Conservation (phyloP, 352 stramenopile genomes). For the Globisporangium parvum region DNA sequence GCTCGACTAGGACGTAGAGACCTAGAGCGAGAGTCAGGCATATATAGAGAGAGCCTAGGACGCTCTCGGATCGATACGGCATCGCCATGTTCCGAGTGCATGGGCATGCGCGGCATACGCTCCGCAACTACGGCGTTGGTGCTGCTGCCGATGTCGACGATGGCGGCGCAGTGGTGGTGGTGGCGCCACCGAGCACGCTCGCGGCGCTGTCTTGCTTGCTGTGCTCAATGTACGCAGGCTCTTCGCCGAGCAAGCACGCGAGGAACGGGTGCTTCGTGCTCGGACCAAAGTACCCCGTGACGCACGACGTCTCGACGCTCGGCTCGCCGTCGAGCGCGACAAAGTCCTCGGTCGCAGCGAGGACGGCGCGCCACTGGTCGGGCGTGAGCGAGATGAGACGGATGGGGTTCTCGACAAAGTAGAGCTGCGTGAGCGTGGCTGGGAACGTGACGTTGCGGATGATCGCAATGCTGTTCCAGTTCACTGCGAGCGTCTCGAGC, state of each 20-base stretch:
- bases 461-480: conserved; percentile 8
- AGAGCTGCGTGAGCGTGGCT: conserved; percentile 1
- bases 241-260: conserved; percentile 7
- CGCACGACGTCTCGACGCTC: conserved; percentile 5
- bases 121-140: too few relatives aligned
- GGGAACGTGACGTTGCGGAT: too few relatives aligned
- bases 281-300: conserved; percentile 10
- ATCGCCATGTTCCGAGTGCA: too few relatives aligned
- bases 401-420: conserved; percentile 11
- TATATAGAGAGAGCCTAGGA: too few relatives aligned
- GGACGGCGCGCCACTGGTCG: neutral
- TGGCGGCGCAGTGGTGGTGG: too few relatives aligned
- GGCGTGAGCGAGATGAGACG: conserved; percentile 4
- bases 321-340: conserved; percentile 4
- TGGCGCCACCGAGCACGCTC: too few relatives aligned
- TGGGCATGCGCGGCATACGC: too few relatives aligned
- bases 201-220: too few relatives aligned
- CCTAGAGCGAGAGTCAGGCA: too few relatives aligned
- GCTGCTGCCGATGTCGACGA: too few relatives aligned
- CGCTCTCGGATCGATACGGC: too few relatives aligned
- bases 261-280: conserved; percentile 8
- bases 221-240: too few relatives aligned
- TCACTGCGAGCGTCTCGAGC: conserved; percentile 5
- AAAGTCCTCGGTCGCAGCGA: neutral
- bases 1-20: conserved; percentile 2